Base-by-base conservation (phyloP, 352 stramenopile genomes). In the Globisporangium radiosum region DNA sequence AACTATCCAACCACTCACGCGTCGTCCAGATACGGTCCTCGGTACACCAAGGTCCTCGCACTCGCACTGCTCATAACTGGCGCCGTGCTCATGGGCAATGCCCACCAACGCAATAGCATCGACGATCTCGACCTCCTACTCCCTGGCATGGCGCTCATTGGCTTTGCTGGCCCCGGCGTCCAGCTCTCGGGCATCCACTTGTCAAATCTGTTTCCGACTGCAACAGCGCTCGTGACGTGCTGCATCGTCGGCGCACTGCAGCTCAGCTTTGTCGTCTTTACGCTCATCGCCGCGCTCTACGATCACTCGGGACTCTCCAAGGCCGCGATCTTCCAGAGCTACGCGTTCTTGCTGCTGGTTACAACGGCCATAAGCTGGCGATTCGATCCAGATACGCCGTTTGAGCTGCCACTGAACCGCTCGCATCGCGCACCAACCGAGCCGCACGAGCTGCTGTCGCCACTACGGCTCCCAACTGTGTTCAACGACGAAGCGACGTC, bases 211-310 rank as follows among this genome's bases (percentile, higher is more conserved):
- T 91, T 89, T 59, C 81, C 81, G 3, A 73, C 85, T 48, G 70
- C 75, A 11, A 87, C 79, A 39, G 78, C 81, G 33, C 68, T 87
- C 3, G 78, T 87, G 53, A 84, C 81, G 17, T 86, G 75, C 61
- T 78, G 87, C 54, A 87, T 91, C 42, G 81, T 87, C 15, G 81
- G 81, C 25, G 76, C 74, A 25, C 66, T 91, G 40, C 76, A 88
- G 57, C 58, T 91, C 50, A 88, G 76, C 36, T 91, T 91, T 64
- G 63, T 89, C 57, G 74, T 89, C 49, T 89, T 91, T 65, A 78
- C 79, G 54, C 56, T 88, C 42, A 85, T 91, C 52, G 66, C 75
- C 17, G 45, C 75, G 54, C 63, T 78, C 17, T 88, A 85, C 63
- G 62, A 71, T 44, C 60, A 65, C 39, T 54, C 72, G 0, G 67